A percentile compares a stretch with the other conserved stretches of the same genome.
phyloP scores from a whole-genome alignment of 352 stramenopile species.

The Phytophthora hybrid region DNA sequence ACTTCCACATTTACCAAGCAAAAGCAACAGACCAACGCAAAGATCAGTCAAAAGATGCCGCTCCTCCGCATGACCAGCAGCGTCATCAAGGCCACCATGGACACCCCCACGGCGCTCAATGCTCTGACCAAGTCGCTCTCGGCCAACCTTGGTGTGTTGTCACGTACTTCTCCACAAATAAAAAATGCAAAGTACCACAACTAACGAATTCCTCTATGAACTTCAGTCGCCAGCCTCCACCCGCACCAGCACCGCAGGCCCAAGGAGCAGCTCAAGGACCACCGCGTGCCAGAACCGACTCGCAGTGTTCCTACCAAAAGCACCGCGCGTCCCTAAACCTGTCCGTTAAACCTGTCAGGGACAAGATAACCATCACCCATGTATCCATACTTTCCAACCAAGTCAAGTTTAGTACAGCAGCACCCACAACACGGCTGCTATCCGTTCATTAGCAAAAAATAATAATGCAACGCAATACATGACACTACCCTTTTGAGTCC shows the following conservation, averaged over 20 bases:
- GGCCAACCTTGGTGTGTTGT: constrained; percentile 17
- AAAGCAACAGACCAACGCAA: not conserved
- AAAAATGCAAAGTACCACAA: not conserved
- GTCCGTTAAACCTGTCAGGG: not conserved
- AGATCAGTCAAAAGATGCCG: constrained; percentile 10
- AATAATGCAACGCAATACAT: constrained; percentile 35
- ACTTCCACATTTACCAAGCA: constrained; percentile 17
- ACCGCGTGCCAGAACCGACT: constrained; percentile 13
- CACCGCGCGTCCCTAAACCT: constrained; percentile 12
- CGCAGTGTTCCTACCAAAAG: constrained; percentile 20
- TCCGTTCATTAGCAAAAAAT: constrained; percentile 26
- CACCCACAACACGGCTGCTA: not conserved
- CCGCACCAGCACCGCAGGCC: constrained; percentile 16
- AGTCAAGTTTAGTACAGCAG: constrained; percentile 8
- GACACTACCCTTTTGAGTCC: constrained; percentile 18
- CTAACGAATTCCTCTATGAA: not conserved
- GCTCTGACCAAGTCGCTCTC: constrained; percentile 28
- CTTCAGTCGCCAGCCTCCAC: constrained; percentile 21
- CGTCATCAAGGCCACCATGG: constrained; percentile 30
- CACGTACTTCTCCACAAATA: not conserved
- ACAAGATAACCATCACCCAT: not conserved
- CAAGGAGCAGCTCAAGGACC: constrained; percentile 21
- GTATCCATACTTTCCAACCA: constrained; percentile 1
- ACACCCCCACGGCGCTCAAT: constrained; percentile 33
- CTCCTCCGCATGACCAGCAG: constrained; percentile 34